A percentile compares a stretch with the other conserved stretches of the same genome.
Conservation (phyloP, 306 rosid genomes). For the Boehmeria nivea region DNA sequence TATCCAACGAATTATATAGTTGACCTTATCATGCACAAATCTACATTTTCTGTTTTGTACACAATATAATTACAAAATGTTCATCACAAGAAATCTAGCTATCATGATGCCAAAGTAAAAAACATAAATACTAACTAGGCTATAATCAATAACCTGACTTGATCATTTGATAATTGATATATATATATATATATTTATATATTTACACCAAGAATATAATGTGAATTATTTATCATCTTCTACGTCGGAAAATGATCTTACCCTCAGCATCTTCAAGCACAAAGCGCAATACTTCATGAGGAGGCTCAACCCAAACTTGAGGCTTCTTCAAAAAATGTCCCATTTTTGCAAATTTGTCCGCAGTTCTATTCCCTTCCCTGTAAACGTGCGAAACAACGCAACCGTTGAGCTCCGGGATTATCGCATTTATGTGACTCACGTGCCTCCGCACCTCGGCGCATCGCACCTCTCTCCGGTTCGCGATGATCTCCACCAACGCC, state of each 20-base stretch:
- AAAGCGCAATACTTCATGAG: conserved; percentile 38
- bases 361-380: conserved; percentile 68
- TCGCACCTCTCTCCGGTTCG: conserved; percentile 30
- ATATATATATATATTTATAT: too few species aligned
- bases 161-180: too few species aligned
- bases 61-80: too few species aligned
- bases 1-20: too few species aligned
- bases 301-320: conserved; percentile 38
- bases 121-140: too few species aligned
- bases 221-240: conserved; percentile 10
- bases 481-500: conserved; percentile 51
- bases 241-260: conserved; percentile 45
- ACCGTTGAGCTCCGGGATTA: conserved; percentile 33
- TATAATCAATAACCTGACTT: too few species aligned
- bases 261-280: conserved; percentile 67
- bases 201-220: too few species aligned
- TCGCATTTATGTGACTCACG: conserved; percentile 33
- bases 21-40: too few species aligned
- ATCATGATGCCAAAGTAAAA: too few species aligned
- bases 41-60: too few species aligned
- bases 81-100: too few species aligned
- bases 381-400: conserved; percentile 48
- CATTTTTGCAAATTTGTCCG: conserved; percentile 62
- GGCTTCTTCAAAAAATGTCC: conserved; percentile 49
- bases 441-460: conserved; percentile 48